Conservation (phyloP, 164 flowering plant species). For the Paratinospora sagittata region DNA sequence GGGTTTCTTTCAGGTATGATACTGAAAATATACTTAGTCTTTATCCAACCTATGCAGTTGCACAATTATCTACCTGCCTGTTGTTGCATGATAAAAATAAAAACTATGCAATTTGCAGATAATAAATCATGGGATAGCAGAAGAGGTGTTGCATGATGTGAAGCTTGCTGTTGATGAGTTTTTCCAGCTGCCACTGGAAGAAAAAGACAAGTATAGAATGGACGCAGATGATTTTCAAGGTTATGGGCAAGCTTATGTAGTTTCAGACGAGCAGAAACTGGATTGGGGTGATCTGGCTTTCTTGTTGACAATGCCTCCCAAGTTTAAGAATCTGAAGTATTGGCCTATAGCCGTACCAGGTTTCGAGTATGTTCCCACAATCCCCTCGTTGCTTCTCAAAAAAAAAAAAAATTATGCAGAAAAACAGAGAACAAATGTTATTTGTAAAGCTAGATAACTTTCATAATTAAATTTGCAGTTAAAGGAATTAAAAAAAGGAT, state of each 20-base stretch:
- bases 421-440: too few species aligned
- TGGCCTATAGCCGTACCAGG: background rate
- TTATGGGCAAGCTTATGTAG: background rate
- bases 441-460: too few species aligned
- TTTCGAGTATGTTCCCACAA: background rate
- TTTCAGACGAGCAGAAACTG: conserved; percentile 1
- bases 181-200: conserved; percentile 1
- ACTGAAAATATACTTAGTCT: background rate
- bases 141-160: background rate
- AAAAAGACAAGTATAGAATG: background rate
- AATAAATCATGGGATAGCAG: background rate
- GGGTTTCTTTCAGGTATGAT: conserved; percentile 21
- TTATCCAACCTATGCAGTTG: background rate
- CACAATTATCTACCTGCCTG: background rate
- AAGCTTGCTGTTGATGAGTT: background rate
- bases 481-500: too few species aligned
- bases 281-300: background rate
- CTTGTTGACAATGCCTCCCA: background rate
- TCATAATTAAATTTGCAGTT: too few species aligned
- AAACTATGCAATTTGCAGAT: background rate
- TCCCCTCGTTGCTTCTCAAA: too few species aligned
- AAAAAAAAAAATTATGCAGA: too few species aligned
- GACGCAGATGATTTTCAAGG: background rate
- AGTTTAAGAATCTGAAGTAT: background rate
- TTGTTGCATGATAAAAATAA: background rate